Evolutionary conservation across 257 asterid species (phyloP).

Genomic region (Przewalskia tangutica): DNA sequence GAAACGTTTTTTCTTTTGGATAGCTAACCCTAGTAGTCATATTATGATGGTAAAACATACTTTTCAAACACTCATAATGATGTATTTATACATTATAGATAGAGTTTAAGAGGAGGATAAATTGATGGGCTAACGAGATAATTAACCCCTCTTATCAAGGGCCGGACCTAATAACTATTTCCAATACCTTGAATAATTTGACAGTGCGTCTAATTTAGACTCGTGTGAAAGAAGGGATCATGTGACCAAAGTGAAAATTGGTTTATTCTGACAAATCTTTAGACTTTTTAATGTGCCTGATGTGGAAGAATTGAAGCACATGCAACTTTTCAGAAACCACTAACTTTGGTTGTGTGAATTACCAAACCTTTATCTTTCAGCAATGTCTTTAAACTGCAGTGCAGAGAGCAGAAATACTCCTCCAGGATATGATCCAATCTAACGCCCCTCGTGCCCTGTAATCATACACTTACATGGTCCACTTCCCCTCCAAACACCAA

Average conservation of each 20-base stretch:
- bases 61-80: too few relatives aligned
- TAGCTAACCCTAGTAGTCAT: too few relatives aligned
- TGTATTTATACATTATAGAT: too few relatives aligned
- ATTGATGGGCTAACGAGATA: too few relatives aligned
- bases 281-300: not conserved
- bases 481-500: not conserved
- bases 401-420: not conserved
- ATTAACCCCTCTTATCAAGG: too few relatives aligned
- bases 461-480: constrained; percentile 11
- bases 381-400: not conserved
- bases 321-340: constrained; percentile 29
- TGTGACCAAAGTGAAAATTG: not conserved
- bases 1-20: too few relatives aligned
- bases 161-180: too few relatives aligned
- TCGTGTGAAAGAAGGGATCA: not conserved
- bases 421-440: not conserved
- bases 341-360: constrained; percentile 8
- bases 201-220: not conserved
- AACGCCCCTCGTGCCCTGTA: not conserved
- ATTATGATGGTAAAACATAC: too few relatives aligned
- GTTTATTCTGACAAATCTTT: not conserved
- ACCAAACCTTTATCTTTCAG: constrained; percentile 20
- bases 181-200: too few relatives aligned
- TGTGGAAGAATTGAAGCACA: constrained; percentile 8
- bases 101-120: too few relatives aligned